Conservation (phyloP, 768 basidiomycete genomes). For the Mycena crocata region DNA sequence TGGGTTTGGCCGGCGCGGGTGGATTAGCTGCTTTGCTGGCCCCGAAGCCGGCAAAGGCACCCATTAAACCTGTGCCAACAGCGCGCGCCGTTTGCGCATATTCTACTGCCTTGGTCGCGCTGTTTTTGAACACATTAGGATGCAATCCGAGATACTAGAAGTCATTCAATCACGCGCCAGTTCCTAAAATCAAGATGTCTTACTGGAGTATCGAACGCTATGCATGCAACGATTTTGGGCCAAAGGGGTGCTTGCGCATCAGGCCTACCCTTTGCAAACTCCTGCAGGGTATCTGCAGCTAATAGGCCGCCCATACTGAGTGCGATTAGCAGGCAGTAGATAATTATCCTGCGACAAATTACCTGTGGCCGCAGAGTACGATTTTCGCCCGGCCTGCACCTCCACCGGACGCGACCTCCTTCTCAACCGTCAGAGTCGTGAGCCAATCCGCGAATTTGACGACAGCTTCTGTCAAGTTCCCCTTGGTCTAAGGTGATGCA, state of each 20-base stretch:
- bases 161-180: slow-evolving; percentile 8
- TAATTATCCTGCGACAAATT: slow-evolving; percentile 33
- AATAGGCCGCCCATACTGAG: slow-evolving; percentile 92
- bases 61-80: slow-evolving; percentile 70
- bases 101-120: slow-evolving; percentile 77
- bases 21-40: slow-evolving; percentile 53
- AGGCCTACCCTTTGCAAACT: slow-evolving; percentile 75
- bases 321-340: neutral
- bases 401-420: slow-evolving; percentile 80
- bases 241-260: slow-evolving; percentile 78
- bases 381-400: slow-evolving; percentile 85
- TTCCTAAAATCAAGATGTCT: slow-evolving; percentile 34
- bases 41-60: slow-evolving; percentile 64
- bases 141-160: slow-evolving; percentile 88
- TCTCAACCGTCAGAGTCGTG: slow-evolving; percentile 86
- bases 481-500: slow-evolving; percentile 75
- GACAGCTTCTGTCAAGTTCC: slow-evolving; percentile 87
- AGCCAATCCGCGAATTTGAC: slow-evolving; percentile 93
- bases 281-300: slow-evolving; percentile 84
- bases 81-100: slow-evolving; percentile 76
- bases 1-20: slow-evolving; percentile 40
- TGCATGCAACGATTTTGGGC: slow-evolving; percentile 87
- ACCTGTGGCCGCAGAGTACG: slow-evolving; percentile 93
- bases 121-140: slow-evolving; percentile 87
- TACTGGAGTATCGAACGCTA: slow-evolving; percentile 94